A percentile compares a stretch with the other conserved stretches of the same genome.
These are phyloP conservation scores for Colletotrichum chrysophilum DNA, from an alignment of 2,329 filamentous ascomycete species.

Conservation along the genomic window DNA sequence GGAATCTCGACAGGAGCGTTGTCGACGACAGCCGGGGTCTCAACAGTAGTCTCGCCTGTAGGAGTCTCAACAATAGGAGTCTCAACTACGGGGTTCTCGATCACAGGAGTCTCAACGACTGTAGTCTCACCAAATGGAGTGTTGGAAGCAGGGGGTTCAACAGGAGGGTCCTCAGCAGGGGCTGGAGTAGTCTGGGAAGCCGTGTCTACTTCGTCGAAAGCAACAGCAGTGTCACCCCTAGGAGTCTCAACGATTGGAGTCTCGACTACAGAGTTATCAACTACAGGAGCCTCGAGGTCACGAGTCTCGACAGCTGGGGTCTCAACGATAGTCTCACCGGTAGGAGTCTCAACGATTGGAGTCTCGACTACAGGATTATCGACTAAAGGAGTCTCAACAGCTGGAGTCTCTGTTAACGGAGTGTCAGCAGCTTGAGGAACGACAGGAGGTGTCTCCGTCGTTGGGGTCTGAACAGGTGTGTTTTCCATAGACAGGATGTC, in stretches of 20 bases:
- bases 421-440: not conserved
- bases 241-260: not conserved
- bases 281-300: not conserved
- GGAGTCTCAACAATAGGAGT: not conserved
- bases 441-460: not conserved
- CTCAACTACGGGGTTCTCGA: not conserved
- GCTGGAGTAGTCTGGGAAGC: not conserved
- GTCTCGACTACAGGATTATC: not conserved
- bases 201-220: not conserved
- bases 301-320: not conserved
- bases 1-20: not conserved
- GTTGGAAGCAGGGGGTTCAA: not conserved
- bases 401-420: not conserved
- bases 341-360: not conserved
- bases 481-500: not conserved
- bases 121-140: not conserved
- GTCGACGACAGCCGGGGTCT: not conserved
- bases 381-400: not conserved
- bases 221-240: not conserved
- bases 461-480: not conserved
- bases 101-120: not conserved
- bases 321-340: not conserved
- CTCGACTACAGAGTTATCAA: not conserved
- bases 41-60: not conserved
- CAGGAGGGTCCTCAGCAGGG: not conserved